A percentile compares a stretch with the other conserved stretches of the same genome.
Evolutionary conservation across 441 rosid genomes (phyloP).

Genomic region (Eugenia klotzschiana): DNA sequence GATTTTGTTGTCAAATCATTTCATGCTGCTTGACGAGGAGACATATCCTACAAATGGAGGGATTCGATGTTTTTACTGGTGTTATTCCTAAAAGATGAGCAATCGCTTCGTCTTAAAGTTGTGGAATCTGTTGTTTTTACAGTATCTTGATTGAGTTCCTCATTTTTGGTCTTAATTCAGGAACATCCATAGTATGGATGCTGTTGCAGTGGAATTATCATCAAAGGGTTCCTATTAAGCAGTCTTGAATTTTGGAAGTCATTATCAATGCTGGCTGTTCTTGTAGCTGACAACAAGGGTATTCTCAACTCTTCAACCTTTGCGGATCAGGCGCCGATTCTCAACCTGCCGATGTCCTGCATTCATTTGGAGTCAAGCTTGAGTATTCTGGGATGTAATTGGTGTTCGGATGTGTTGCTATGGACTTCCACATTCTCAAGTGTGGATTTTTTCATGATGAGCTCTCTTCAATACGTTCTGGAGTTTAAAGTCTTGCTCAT

Average conservation of each 20-base stretch:
- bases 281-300: neutral
- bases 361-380: neutral
- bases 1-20: neutral
- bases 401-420: neutral
- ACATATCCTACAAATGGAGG: neutral
- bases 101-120: neutral
- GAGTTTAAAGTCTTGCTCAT: neutral
- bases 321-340: neutral
- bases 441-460: neutral
- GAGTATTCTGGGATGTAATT: neutral
- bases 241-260: neutral
- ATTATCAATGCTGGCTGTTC: neutral
- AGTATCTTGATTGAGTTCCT: neutral
- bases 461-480: neutral
- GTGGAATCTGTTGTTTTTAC: neutral
- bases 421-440: neutral
- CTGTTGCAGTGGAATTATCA: conserved; percentile 55
- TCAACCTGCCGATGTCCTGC: neutral
- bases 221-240: conserved; percentile 11
- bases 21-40: neutral
- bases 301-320: neutral
- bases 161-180: conserved; percentile 13
- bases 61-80: neutral
- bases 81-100: neutral
- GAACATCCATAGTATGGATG: conserved; percentile 80